Base-by-base conservation (phyloP, 495 filamentous ascomycete species). In the Annulohypoxylon stygium region DNA sequence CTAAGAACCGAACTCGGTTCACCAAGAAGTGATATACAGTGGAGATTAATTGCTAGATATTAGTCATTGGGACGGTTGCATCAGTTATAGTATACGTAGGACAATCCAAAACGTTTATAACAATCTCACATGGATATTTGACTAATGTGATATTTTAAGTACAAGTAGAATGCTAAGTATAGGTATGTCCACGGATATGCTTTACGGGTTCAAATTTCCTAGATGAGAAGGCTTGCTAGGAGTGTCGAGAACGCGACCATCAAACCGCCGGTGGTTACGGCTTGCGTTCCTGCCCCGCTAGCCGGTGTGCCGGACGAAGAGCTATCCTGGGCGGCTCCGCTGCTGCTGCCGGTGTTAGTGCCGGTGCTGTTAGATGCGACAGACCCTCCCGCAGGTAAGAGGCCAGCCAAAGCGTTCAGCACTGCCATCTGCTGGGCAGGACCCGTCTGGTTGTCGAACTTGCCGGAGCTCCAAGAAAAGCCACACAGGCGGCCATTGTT, bases 401-500 rank as follows among this genome's bases (percentile, higher is more conserved):
- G 76, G 14, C 85, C 83, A 59, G 86, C 79, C 2, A 92, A 80
- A n/a, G 89, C 84, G 53, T 86, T 83, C 47, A 92, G 76, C 1
- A 87, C 89, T 37, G 80, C 83, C 81, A 90, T 83, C 76, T 91
- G 86, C 79, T 88, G 84, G 0, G 85, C 81, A 1, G 86, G 86
- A 18, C 57, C 75, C 1, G 77, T 82, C 43, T 69, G 75, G 45
- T 39, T 30, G 78, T 79, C 88, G 78, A 83, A 89, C 18, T 78
- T 71, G 4, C 72, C 60, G n/a, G 73, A 73, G 74, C 82, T 87
- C 86, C 90, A 93, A 45, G 75, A 79, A 67, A 91, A 80, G 0
- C 92, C 91, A 78, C 93, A 95, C 0, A 83, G 82, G 20, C 86
- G 86, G n/a, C 82, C 73, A 61, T 86, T 84, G 4, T 62, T 61